phyloP scores from a whole-genome alignment of 1,139 yeast species.

The Arxiozyma slooffiae region DNA sequence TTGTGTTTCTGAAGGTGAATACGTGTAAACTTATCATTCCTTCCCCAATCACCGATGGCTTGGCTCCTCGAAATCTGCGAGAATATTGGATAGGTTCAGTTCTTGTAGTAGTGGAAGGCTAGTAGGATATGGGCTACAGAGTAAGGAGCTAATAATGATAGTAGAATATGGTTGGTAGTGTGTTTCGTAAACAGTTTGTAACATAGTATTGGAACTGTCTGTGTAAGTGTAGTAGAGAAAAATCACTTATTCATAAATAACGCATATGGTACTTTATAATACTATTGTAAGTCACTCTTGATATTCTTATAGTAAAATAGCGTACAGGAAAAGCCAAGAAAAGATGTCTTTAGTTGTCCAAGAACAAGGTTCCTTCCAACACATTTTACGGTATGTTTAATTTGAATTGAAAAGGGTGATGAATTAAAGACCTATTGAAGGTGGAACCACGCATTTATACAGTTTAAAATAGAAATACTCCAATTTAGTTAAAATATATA shows the following conservation, averaged over 20 bases:
- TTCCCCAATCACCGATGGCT: not conserved
- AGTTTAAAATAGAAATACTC: not conserved
- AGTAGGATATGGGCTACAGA: not conserved
- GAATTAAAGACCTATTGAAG: not conserved
- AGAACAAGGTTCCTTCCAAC: conserved; percentile 99
- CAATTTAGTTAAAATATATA: no score
- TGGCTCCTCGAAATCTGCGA: not conserved
- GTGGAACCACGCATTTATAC: not conserved
- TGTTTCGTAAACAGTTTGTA: not conserved
- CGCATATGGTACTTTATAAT: not conserved
- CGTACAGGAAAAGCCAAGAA: conserved; percentile 4
- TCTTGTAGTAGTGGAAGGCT: not conserved
- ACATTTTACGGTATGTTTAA: conserved; percentile 93
- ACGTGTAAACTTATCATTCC: not conserved
- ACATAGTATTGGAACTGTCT: not conserved
- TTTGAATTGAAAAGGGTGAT: not conserved
- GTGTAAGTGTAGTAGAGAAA: not conserved
- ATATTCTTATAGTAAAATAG: no score
- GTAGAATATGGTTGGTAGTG: not conserved
- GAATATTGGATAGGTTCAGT: not conserved
- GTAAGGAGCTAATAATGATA: not conserved
- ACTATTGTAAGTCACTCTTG: not conserved
- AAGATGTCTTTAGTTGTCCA: conserved; percentile 95
- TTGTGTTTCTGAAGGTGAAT: not conserved
- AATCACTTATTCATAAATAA: not conserved